These are phyloP conservation scores for Mycocentrospora acerina DNA, from an alignment of 2,329 filamentous ascomycete species.

Conservation along the genomic window DNA sequence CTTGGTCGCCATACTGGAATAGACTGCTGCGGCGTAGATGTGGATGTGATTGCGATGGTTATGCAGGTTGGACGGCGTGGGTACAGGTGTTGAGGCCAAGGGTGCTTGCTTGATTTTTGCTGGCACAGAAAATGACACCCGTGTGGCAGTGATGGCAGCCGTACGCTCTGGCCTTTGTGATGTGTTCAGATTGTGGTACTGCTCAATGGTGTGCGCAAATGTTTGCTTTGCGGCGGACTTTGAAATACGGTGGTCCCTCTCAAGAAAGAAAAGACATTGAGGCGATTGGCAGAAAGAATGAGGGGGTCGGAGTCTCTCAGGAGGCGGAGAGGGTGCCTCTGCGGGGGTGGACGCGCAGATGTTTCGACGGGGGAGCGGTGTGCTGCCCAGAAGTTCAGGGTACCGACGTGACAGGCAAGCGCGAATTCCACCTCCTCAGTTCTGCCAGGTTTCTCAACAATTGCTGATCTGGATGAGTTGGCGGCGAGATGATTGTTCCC, in stretches of 20 bases:
- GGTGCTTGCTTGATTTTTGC: background rate
- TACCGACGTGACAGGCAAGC: constrained; percentile 29
- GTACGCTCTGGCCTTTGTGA: constrained; percentile 1
- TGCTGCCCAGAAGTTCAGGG: constrained; percentile 27
- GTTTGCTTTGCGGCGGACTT: constrained; percentile 13
- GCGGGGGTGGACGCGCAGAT: constrained; percentile 23
- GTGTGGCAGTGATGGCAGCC: background rate
- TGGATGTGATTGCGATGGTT: background rate
- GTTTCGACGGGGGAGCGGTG: constrained; percentile 33
- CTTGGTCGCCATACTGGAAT: constrained; percentile 19
- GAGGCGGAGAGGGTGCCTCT: constrained; percentile 9
- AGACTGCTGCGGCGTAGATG: background rate
- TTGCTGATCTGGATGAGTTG: constrained; percentile 1
- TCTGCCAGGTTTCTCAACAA: constrained; percentile 6
- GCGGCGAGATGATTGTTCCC: background rate
- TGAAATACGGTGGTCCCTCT: constrained; percentile 10
- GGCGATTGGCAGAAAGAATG: constrained; percentile 15
- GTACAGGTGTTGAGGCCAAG: background rate
- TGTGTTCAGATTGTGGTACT: constrained; percentile 1
- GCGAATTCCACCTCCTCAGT: constrained; percentile 16
- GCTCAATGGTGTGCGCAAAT: constrained; percentile 1
- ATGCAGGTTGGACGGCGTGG: background rate
- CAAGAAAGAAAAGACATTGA: constrained; percentile 27
- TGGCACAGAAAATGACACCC: background rate
- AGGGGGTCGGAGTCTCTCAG: constrained; percentile 6